phyloP scores from a whole-genome alignment of 1,139 yeast species.

The Yarrowia galli region DNA sequence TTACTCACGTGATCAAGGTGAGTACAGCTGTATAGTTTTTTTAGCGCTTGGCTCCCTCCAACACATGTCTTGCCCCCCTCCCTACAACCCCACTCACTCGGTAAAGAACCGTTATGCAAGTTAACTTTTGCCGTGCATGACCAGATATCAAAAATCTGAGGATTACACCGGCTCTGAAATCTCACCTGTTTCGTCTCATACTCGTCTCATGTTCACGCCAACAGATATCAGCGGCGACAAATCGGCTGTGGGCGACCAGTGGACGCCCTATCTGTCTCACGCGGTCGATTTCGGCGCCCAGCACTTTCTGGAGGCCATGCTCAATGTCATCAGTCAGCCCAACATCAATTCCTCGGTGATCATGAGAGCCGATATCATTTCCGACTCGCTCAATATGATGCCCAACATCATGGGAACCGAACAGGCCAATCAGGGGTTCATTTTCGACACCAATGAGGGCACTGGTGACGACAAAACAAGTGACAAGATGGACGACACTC shows the following conservation, averaged over 20 bases:
- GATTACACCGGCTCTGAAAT: too few relatives aligned
- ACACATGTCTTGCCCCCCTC: too few relatives aligned
- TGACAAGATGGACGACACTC: slow-evolving; percentile 41
- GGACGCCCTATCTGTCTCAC: slow-evolving; percentile 57
- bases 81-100: too few relatives aligned
- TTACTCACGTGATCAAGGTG: too few relatives aligned
- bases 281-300: slow-evolving; percentile 51
- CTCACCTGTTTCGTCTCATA: too few relatives aligned
- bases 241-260: slow-evolving; percentile 66
- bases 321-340: slow-evolving; percentile 81
- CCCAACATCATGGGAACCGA: slow-evolving; percentile 39
- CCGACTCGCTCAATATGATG: slow-evolving; percentile 52
- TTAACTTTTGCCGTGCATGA: too few relatives aligned
- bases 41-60: too few relatives aligned
- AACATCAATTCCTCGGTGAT: slow-evolving; percentile 92
- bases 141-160: too few relatives aligned
- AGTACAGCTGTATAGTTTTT: too few relatives aligned
- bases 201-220: slow-evolving; percentile 32
- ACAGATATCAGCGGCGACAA: slow-evolving; percentile 47
- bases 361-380: slow-evolving; percentile 82
- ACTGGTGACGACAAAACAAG: slow-evolving; percentile 37
- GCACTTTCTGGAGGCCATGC: slow-evolving; percentile 77
- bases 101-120: too few relatives aligned
- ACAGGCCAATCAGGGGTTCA: slow-evolving; percentile 39
- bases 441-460: slow-evolving; percentile 51